Percentiles rank a stretch among this genome's conserved stretches.
Evolutionary conservation across 495 filamentous ascomycete species (phyloP).

Genomic region (Xanthoparmelia taractica): DNA sequence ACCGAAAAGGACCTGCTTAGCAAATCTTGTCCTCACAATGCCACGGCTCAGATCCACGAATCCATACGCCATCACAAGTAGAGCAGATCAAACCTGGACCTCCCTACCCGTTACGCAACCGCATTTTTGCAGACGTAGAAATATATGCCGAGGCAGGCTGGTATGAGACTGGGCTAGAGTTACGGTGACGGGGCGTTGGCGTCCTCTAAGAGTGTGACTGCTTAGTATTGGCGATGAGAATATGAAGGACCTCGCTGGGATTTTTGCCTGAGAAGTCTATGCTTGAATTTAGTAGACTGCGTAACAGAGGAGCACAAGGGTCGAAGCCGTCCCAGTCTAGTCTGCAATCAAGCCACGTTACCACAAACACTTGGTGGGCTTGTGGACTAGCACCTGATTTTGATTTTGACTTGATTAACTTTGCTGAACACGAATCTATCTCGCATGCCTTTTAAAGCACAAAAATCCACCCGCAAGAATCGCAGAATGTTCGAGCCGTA

Average conservation of each 20-base stretch:
- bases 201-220: not conserved
- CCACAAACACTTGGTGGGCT: not conserved
- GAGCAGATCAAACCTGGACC: not conserved
- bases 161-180: not conserved
- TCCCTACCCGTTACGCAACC: not conserved
- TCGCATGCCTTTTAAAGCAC: not conserved
- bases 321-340: not conserved
- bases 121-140: not conserved
- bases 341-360: not conserved
- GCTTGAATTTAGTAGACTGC: not conserved
- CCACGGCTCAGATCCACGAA: not conserved
- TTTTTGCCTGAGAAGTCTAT: not conserved
- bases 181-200: not conserved
- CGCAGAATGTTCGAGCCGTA: not conserved
- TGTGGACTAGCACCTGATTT: not conserved
- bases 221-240: not conserved
- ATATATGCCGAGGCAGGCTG: slow-evolving; percentile 2
- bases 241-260: not conserved
- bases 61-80: not conserved
- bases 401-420: not conserved
- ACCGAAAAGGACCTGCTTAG: not conserved
- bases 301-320: not conserved
- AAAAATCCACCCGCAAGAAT: not conserved
- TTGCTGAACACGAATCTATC: not conserved
- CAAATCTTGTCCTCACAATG: not conserved